Conservation (phyloP, 352 stramenopile species). For the Phytophthora brassicae region DNA sequence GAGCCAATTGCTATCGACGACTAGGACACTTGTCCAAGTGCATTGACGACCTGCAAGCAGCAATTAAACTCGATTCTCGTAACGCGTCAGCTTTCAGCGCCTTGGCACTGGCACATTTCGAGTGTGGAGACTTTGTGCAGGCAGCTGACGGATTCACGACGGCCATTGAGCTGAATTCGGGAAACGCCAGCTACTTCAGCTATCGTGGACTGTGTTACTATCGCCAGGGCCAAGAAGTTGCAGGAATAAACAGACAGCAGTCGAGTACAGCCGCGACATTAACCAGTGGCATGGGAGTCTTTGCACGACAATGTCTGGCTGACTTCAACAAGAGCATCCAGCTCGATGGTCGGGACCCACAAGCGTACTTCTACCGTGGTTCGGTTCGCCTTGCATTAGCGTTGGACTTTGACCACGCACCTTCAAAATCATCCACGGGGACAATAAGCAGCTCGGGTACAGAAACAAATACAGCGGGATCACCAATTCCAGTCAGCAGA, state of each 20-base stretch:
- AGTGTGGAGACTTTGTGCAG: constrained; percentile 50
- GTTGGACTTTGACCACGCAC: constrained; percentile 44
- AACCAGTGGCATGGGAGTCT: constrained; percentile 24
- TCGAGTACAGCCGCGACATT: constrained; percentile 3
- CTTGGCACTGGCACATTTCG: constrained; percentile 68
- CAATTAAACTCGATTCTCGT: constrained; percentile 69
- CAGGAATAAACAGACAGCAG: constrained; percentile 11
- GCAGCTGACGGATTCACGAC: constrained; percentile 62
- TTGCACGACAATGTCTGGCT: constrained; percentile 53
- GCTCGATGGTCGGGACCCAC: constrained; percentile 68
- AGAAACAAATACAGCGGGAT: constrained; percentile 14
- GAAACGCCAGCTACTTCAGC: constrained; percentile 61
- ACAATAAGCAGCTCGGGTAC: background rate
- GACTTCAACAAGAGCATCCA: constrained; percentile 79
- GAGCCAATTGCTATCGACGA: constrained; percentile 64
- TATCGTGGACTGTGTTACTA: constrained; percentile 75
- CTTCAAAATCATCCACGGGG: constrained; percentile 1
- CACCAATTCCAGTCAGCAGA: background rate
- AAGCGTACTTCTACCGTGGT: constrained; percentile 79
- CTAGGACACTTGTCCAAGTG: constrained; percentile 63
- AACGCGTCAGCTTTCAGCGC: constrained; percentile 63
- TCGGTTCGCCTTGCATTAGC: constrained; percentile 64
- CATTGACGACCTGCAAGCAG: constrained; percentile 70
- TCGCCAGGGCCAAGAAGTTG: constrained; percentile 46
- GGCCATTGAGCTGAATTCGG: constrained; percentile 67